These are phyloP conservation scores for Fusarium sp. DNA, from an alignment of 2,329 filamentous ascomycete species.

Conservation along the genomic window DNA sequence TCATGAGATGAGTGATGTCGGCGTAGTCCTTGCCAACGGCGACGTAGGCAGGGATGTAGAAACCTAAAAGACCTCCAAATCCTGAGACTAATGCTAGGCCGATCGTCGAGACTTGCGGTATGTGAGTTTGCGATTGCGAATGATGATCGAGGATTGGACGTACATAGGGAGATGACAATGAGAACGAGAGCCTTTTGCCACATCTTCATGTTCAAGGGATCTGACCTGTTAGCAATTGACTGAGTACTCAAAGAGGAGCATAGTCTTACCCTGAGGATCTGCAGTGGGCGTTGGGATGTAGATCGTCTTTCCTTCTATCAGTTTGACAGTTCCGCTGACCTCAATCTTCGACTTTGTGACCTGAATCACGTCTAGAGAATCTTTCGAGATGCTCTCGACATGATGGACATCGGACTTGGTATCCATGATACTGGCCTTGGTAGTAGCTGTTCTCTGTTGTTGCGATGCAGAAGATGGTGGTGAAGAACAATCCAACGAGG, in stretches of 20 bases:
- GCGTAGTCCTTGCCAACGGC: constrained; percentile 12
- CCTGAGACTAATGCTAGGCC: constrained; percentile 10
- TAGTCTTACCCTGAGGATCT: constrained; percentile 13
- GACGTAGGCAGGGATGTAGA: constrained; percentile 8
- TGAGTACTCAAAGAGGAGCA: fast-evolving
- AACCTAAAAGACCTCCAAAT: constrained; percentile 12
- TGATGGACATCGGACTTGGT: constrained; percentile 26
- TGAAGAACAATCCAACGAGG: neutral
- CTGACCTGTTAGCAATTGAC: constrained; percentile 6
- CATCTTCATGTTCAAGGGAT: constrained; percentile 36
- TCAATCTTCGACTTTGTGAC: constrained; percentile 29
- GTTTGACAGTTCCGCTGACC: constrained; percentile 33
- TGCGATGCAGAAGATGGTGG: constrained; percentile 6
- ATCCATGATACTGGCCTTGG: constrained; percentile 20
- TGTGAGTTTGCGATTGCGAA: neutral
- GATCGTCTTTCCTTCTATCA: constrained; percentile 24
- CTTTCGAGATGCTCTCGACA: constrained; percentile 29
- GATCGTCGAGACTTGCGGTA: constrained; percentile 2
- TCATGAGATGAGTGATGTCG: constrained; percentile 17
- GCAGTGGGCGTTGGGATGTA: constrained; percentile 34
- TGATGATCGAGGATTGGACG: neutral
- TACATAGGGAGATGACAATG: constrained; percentile 31
- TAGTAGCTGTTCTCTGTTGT: neutral
- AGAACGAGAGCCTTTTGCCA: constrained; percentile 33
- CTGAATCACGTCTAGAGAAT: constrained; percentile 26